Conservation (phyloP, 1,139 yeast species). For the Yamadazyma dendronema region DNA sequence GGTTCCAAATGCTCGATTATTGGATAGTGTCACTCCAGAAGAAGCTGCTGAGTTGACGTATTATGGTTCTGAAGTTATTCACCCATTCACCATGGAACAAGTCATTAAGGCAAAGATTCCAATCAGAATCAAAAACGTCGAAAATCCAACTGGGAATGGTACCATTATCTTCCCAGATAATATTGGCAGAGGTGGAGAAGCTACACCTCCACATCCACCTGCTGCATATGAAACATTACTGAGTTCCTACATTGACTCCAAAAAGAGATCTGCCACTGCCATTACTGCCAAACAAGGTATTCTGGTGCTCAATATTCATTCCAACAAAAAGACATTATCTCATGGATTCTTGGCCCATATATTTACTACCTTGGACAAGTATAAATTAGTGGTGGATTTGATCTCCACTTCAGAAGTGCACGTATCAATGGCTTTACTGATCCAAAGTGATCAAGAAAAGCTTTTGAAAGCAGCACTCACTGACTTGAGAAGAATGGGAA, state of each 20-base stretch:
- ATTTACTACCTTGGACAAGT: slow-evolving; percentile 81
- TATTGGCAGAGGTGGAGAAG: slow-evolving; percentile 78
- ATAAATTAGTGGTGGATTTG: slow-evolving; percentile 86
- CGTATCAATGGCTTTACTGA: slow-evolving; percentile 94
- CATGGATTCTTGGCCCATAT: slow-evolving; percentile 94
- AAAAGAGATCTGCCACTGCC: slow-evolving; percentile 87
- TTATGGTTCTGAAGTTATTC: slow-evolving; percentile 96
- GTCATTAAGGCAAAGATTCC: slow-evolving; percentile 95
- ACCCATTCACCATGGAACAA: slow-evolving; percentile 99
- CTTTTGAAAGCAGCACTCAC: slow-evolving; percentile 66
- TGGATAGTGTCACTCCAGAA: slow-evolving; percentile 91
- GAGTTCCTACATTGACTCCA: slow-evolving; percentile 43
- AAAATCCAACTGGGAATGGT: slow-evolving; percentile 86
- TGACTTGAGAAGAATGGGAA: slow-evolving; percentile 77
- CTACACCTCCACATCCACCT: slow-evolving; percentile 95
- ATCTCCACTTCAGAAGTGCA: slow-evolving; percentile 97
- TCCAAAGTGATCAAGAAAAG: slow-evolving; percentile 60
- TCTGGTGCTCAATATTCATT: slow-evolving; percentile 88
- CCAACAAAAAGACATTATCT: slow-evolving; percentile 86
- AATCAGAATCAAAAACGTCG: slow-evolving; percentile 92
- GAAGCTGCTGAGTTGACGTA: slow-evolving; percentile 98
- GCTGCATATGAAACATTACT: slow-evolving; percentile 61
- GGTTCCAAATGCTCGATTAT: slow-evolving; percentile 82
- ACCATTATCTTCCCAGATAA: slow-evolving; percentile 93
- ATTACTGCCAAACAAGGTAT: slow-evolving; percentile 93